Evolutionary conservation across 2,329 filamentous ascomycete genomes (phyloP), one percentile per base, ranked within the genome.

Genomic region (Colletotrichum filicis): DNA sequence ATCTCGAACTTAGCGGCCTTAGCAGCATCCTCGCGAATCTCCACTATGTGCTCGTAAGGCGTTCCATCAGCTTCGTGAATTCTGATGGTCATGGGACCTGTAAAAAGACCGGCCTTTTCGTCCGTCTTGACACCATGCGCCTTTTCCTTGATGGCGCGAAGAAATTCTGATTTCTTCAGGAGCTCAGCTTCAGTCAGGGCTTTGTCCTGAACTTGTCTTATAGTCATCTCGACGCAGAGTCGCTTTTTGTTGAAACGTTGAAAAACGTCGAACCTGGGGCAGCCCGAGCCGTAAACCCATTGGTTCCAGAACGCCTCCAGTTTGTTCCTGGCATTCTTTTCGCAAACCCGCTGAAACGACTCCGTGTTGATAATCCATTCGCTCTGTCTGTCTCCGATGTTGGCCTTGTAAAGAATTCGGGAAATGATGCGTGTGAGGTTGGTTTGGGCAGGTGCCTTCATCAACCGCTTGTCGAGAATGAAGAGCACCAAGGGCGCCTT

Each of bases 61-160:
- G 97, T 98, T 11, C 97, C 97, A 79, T 99, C 97, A 28, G 97
- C 97, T 85, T 99, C 97, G 83, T 99, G 97, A 75, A 99, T 98
- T 37, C 97, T 90, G 75, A 99, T 96, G 0, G 97, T 99, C 94
- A 99, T 98, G 0, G 97, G 96, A 0, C 97, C 97, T 1, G 95
- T 97, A 78, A 98, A 98, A 1, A 94, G 89, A n/a, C 92, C 89
- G 75, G 94, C 94, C 19, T 94, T 85, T 66, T 91, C 89, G 16
- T 91, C 92, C 19, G 91, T 89, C 70, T 91, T 91, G 46, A 97
- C 89, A 37, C 90, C 90, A 74, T 92, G 87, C 9, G 91, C 88
- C 60, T 93, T 90, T 82, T 98, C 95, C 77, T 97, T 94, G 68
- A 96, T 90, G 76, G 97, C 93, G 66, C 94, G 90, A 83, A 97